A percentile compares a stretch with the other conserved stretches of the same genome.
Evolutionary conservation across 106 monocot genomes (phyloP).

Genomic region (Gastrodia elata): DNA sequence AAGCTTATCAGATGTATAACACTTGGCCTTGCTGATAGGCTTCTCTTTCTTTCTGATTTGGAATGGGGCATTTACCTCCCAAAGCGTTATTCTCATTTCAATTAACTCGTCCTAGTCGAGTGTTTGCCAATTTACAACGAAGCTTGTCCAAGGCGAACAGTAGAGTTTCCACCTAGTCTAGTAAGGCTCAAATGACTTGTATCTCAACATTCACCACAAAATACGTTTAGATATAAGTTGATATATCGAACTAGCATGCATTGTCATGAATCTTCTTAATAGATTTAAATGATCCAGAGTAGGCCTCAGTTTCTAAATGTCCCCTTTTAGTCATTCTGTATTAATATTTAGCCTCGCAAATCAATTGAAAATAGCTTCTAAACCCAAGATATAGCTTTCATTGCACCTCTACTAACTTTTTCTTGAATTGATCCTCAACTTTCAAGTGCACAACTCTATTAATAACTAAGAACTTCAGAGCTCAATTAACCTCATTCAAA

Average conservation of each 20-base stretch:
- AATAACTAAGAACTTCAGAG: not conserved
- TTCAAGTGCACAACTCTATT: not conserved
- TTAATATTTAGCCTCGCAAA: too few species aligned
- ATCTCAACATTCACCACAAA: not conserved
- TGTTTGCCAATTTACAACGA: too few species aligned
- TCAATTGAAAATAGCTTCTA: too few species aligned
- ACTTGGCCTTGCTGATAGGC: too few species aligned
- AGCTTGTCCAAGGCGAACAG: too few species aligned
- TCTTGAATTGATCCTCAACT: not conserved
- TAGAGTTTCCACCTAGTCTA: too few species aligned
- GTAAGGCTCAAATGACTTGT: not conserved
- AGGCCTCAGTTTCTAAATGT: not conserved
- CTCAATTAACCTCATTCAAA: not conserved
- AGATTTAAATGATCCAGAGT: not conserved
- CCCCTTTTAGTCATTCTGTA: not conserved
- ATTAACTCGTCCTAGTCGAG: too few species aligned
- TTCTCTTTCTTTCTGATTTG: too few species aligned
- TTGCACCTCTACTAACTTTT: not conserved
- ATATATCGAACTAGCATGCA: not conserved
- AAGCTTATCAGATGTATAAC: too few species aligned
- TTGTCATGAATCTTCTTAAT: not conserved
- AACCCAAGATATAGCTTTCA: not conserved
- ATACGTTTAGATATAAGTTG: not conserved
- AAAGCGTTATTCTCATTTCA: too few species aligned
- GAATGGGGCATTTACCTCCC: too few species aligned